Conservation (phyloP, 345 rosid species). For the Gossypium raimondii region DNA sequence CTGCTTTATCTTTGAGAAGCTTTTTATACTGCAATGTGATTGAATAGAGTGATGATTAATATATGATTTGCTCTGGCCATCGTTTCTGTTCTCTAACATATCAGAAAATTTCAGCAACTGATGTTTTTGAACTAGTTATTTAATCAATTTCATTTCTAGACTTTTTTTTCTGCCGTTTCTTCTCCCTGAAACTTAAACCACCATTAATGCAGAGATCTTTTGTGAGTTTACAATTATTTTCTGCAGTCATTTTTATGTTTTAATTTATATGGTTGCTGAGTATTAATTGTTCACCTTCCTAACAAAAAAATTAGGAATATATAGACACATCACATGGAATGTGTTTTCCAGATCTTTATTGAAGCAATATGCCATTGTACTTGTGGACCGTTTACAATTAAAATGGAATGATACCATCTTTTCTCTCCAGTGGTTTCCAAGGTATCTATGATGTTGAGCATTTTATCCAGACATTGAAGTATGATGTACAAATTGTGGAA, state of each 20-base stretch:
- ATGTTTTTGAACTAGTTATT: background rate
- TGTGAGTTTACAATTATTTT: background rate
- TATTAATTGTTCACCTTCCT: slow-evolving; percentile 2
- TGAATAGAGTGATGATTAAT: background rate
- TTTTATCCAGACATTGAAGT: slow-evolving; percentile 74
- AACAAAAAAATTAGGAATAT: background rate
- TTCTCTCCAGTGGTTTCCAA: slow-evolving; percentile 71
- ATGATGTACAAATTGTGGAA: slow-evolving; percentile 83
- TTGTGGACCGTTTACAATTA: slow-evolving; percentile 4
- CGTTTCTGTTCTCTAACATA: background rate
- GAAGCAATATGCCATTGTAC: background rate
- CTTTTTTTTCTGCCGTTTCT: background rate
- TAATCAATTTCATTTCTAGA: background rate
- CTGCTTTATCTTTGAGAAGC: background rate
- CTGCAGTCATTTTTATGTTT: background rate
- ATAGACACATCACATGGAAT: background rate
- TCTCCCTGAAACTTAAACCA: slow-evolving; percentile 1
- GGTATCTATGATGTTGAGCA: slow-evolving; percentile 95
- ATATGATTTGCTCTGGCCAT: background rate
- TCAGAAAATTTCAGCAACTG: background rate
- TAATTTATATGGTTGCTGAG: background rate
- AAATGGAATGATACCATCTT: background rate
- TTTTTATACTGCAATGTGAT: background rate
- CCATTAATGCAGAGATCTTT: background rate
- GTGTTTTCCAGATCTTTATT: background rate